Base-by-base conservation (phyloP, 495 filamentous ascomycete genomes). In the Xylaria telfairii region DNA sequence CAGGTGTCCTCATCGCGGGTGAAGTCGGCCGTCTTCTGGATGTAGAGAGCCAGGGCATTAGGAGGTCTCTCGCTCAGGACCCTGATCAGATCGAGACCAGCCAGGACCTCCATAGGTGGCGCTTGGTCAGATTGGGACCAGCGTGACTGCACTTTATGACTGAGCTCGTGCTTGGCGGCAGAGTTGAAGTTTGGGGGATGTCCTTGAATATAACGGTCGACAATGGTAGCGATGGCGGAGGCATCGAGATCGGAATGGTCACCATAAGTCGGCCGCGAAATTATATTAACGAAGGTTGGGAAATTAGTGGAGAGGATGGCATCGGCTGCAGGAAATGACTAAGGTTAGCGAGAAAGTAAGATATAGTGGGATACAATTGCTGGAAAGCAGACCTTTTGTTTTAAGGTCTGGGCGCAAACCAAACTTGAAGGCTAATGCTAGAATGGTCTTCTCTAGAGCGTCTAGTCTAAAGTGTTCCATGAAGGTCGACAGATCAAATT, bases 381-480 rank as follows among this genome's bases (percentile, higher is more conserved):
- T 19, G 61, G 69, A 21, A 32, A 46, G 54, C 66, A 60, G 82
- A 97, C 96, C 95, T 89, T 98, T 98, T 19, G 89, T 91, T 74
- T 93, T 92, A 62, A 98, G 83, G 80, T 97, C 95, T 59, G 88
- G 81, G 74, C 91, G 93, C 67, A 87, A 86, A 9, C 89, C 91
- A 42, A 90, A 88, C 79, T 95, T 96, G 76, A 96, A 96, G 4
- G 95, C 93, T 57, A 97, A 83, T 32, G 94, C 93, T 53, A 99
- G 85, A n/a, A 95, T 85, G 21, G 92, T 92, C 84, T 96, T 97
- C 75, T 93, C 87, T 19, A 97, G 75, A 10, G 93, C 89, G 80
- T 97, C 93, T 42, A 99, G 85, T 71, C 94, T 92, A 84, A 98
- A 98, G 77, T 97, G 94, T 64, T 94, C 92, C 84, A 97, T 87